These are phyloP conservation scores for Phytophthora syringae DNA, from an alignment of 352 stramenopile genomes.

Conservation along the genomic window DNA sequence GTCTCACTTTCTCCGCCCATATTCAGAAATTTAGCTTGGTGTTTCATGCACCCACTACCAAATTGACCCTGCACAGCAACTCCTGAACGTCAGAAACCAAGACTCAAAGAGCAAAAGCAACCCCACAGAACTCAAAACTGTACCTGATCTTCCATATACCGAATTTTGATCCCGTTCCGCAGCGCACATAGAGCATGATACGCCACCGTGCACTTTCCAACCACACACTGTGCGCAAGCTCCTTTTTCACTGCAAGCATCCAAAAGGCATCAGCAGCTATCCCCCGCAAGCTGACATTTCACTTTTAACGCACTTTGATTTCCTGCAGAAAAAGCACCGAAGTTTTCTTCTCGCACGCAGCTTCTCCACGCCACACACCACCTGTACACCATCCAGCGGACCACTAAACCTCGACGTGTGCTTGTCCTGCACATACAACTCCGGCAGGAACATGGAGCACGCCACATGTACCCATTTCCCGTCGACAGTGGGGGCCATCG, in stretches of 20 bases:
- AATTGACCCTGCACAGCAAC: constrained; percentile 49
- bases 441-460: constrained; percentile 83
- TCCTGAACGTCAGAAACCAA: not conserved
- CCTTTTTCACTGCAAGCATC: constrained; percentile 56
- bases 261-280: constrained; percentile 9
- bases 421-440: constrained; percentile 59
- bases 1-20: constrained; percentile 31
- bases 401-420: constrained; percentile 27
- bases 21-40: constrained; percentile 61
- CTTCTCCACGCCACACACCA: constrained; percentile 68
- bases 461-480: constrained; percentile 75
- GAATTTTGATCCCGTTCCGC: constrained; percentile 63
- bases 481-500: constrained; percentile 53
- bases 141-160: constrained; percentile 69
- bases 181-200: constrained; percentile 80
- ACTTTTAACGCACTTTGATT: constrained; percentile 30
- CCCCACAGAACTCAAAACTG: not conserved
- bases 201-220: constrained; percentile 73
- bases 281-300: not conserved
- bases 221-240: constrained; percentile 72
- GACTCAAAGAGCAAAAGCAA: no score
- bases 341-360: constrained; percentile 59
- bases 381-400: constrained; percentile 49
- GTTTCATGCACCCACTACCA: constrained; percentile 65
- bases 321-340: constrained; percentile 81